Conservation (phyloP, 805 yeast genomes). For the Tetrapisispora fleetii region DNA sequence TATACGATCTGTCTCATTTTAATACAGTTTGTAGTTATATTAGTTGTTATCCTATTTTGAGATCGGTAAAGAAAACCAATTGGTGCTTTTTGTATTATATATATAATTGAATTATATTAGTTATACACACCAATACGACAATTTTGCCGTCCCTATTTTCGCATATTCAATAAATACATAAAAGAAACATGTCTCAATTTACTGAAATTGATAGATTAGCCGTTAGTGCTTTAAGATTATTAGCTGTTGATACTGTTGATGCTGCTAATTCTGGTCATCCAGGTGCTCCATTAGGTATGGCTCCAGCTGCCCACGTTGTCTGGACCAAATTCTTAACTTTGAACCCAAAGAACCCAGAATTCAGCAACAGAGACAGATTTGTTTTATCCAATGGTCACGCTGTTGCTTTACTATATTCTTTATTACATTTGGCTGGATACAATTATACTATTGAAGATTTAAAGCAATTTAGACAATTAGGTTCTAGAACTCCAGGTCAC, state of each 20-base stretch:
- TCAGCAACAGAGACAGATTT: constrained; percentile 94
- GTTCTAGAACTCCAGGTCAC: constrained; percentile 94
- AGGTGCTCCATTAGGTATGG: constrained; percentile 98
- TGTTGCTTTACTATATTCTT: constrained; percentile 75
- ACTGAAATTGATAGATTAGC: constrained; percentile 63
- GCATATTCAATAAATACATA: neutral
- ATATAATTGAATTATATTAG: neutral
- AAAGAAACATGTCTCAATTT: constrained; percentile 24
- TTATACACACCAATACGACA: neutral
- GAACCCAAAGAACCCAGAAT: constrained; percentile 84
- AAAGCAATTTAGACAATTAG: constrained; percentile 80
- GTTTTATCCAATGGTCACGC: constrained; percentile 96
- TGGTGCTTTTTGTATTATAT: neutral
- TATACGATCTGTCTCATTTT: too few species aligned
- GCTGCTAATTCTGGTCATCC: constrained; percentile 97
- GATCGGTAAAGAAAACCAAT: neutral
- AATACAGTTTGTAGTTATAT: too few species aligned
- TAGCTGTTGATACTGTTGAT: constrained; percentile 79
- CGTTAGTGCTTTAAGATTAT: constrained; percentile 76
- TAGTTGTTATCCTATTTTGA: neutral
- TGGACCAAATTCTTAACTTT: constrained; percentile 66
- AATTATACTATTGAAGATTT: constrained; percentile 74
- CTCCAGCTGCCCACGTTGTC: constrained; percentile 87
- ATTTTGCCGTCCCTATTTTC: neutral
- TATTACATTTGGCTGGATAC: constrained; percentile 82